These are phyloP conservation scores for Coccomyxa sp. DNA, from an alignment of 139 green algal genomes.

Conservation along the genomic window DNA sequence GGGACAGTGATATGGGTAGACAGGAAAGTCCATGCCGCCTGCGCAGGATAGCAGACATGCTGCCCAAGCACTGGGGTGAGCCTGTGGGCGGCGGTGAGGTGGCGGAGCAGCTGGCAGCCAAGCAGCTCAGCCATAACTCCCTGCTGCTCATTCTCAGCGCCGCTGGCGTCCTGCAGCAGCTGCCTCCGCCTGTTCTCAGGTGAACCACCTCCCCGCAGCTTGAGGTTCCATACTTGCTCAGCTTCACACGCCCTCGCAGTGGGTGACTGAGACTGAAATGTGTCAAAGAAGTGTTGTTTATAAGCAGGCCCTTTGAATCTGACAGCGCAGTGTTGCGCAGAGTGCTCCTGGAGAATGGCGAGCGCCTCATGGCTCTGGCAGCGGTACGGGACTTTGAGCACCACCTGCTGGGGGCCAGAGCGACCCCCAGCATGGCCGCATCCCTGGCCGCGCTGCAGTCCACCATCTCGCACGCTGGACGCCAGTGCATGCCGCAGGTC, in stretches of 20 bases:
- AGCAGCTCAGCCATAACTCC: background rate
- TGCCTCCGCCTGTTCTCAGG: conserved; percentile 1
- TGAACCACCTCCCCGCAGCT: background rate
- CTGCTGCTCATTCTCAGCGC: conserved; percentile 7
- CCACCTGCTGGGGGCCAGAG: background rate
- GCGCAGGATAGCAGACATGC: conserved; percentile 9
- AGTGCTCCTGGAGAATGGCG: conserved; percentile 5
- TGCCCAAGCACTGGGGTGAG: conserved; percentile 14
- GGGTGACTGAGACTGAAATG: background rate
- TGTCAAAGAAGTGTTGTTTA: background rate
- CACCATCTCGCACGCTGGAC: background rate
- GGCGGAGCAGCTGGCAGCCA: conserved; percentile 1
- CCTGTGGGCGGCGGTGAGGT: background rate
- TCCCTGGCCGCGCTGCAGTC: background rate
- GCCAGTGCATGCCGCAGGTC: background rate
- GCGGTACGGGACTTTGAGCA: conserved; percentile 6
- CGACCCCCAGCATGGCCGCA: too few species aligned
- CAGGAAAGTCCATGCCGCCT: background rate
- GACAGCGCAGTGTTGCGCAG: background rate
- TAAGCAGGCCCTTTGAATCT: background rate
- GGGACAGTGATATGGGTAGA: background rate
- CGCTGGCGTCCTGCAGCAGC: background rate
- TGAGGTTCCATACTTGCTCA: background rate
- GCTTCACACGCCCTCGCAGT: background rate
- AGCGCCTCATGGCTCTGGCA: conserved; percentile 3